A percentile compares a stretch with the other conserved stretches of the same genome.
Conservation (phyloP, 768 basidiomycete species). For the Pulveroboletus sp. region DNA sequence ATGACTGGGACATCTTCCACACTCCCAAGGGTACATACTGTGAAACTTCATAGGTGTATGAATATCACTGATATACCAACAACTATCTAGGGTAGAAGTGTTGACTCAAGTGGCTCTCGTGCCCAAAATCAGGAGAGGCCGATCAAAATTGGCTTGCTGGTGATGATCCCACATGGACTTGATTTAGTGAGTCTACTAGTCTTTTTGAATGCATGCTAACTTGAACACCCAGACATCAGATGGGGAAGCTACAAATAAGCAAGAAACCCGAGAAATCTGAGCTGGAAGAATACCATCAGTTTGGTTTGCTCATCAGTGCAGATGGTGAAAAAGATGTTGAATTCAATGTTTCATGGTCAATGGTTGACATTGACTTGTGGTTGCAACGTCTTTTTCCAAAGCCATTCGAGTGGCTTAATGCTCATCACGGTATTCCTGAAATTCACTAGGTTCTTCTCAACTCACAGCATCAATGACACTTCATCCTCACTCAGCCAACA, state of each 20-base stretch:
- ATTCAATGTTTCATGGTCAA: background rate
- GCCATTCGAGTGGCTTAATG: background rate
- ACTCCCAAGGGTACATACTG: too few relatives aligned
- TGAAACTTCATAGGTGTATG: too few relatives aligned
- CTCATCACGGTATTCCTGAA: background rate
- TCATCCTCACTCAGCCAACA: background rate
- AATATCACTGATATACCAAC: too few relatives aligned
- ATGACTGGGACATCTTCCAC: too few relatives aligned
- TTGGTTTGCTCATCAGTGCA: background rate
- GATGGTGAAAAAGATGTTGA: background rate
- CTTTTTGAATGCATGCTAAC: background rate
- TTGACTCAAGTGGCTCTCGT: background rate
- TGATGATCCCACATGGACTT: slow-evolving; percentile 6
- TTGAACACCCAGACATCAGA: too few relatives aligned
- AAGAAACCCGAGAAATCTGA: background rate
- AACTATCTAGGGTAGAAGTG: background rate
- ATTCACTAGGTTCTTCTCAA: background rate
- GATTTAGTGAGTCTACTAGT: background rate
- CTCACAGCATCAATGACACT: background rate
- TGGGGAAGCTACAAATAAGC: background rate
- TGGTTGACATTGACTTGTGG: background rate
- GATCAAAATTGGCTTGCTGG: background rate
- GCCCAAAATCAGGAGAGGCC: background rate
- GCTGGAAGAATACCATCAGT: background rate
- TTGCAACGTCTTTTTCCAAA: slow-evolving; percentile 1